phyloP scores from a whole-genome alignment of 768 basidiomycete species.

The Psilocybe sp. region DNA sequence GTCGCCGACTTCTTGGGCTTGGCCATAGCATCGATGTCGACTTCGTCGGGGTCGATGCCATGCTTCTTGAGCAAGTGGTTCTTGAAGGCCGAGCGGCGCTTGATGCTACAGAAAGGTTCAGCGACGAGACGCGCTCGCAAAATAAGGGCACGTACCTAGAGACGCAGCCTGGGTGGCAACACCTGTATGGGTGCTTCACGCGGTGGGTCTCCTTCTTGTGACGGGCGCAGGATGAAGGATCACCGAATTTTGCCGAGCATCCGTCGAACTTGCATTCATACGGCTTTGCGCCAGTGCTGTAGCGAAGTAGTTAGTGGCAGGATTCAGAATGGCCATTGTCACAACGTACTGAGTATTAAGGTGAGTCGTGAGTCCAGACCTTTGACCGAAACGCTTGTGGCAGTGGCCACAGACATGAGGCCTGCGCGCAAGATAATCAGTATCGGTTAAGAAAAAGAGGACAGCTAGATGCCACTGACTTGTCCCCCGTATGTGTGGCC shows the following conservation, averaged over 20 bases:
- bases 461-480: constrained; percentile 32
- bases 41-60: constrained; percentile 25
- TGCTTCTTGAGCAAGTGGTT: constrained; percentile 52
- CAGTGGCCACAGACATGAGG: constrained; percentile 52
- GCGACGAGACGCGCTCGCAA: neutral
- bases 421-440: constrained; percentile 27
- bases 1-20: neutral
- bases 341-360: constrained; percentile 60
- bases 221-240: constrained; percentile 67
- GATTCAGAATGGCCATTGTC: neutral
- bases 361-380: constrained; percentile 61
- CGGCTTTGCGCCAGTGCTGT: constrained; percentile 52
- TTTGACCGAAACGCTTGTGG: constrained; percentile 55
- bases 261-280: constrained; percentile 42
- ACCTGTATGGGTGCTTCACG: constrained; percentile 38
- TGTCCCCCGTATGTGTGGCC: constrained; percentile 44
- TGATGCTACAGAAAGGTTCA: constrained; percentile 44
- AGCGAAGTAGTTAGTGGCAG: neutral
- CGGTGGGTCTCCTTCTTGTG: constrained; percentile 62
- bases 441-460: neutral
- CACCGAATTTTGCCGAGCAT: constrained; percentile 56
- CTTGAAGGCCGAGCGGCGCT: constrained; percentile 57
- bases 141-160: constrained; percentile 36
- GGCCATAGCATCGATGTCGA: constrained; percentile 30
- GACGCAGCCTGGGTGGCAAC: constrained; percentile 41